Conservation (phyloP, 305 asterid genomes). For the Fraxinus ornus region DNA sequence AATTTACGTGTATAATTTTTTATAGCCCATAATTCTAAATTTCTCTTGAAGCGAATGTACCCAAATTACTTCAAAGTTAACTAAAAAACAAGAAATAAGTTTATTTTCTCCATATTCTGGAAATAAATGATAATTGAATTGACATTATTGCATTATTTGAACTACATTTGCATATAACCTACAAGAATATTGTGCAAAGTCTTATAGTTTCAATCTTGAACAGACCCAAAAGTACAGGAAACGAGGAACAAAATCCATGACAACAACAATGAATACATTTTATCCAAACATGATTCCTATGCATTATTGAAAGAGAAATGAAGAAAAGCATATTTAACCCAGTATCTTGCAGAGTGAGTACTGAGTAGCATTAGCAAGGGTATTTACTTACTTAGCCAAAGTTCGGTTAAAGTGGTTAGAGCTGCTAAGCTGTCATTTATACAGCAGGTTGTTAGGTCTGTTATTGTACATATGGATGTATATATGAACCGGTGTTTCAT, state of each 20-base stretch:
- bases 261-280: background rate
- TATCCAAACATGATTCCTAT: background rate
- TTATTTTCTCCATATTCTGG: background rate
- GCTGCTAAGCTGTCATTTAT: background rate
- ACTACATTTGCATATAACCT: constrained; percentile 1
- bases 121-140: background rate
- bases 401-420: background rate
- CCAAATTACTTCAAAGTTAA: background rate
- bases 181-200: background rate
- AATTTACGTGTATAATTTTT: background rate
- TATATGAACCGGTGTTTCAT: too few relatives aligned
- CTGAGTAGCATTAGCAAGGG: background rate
- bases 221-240: background rate
- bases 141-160: background rate
- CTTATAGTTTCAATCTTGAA: constrained; percentile 11
- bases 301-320: background rate
- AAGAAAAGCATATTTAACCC: background rate
- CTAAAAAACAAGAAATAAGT: background rate
- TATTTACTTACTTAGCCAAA: background rate
- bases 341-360: background rate
- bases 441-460: background rate
- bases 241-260: background rate
- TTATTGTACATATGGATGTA: too few relatives aligned
- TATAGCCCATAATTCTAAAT: background rate
- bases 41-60: background rate